Evolutionary conservation across 2,329 filamentous ascomycete genomes (phyloP).

Genomic region (Fusarium sp.): DNA sequence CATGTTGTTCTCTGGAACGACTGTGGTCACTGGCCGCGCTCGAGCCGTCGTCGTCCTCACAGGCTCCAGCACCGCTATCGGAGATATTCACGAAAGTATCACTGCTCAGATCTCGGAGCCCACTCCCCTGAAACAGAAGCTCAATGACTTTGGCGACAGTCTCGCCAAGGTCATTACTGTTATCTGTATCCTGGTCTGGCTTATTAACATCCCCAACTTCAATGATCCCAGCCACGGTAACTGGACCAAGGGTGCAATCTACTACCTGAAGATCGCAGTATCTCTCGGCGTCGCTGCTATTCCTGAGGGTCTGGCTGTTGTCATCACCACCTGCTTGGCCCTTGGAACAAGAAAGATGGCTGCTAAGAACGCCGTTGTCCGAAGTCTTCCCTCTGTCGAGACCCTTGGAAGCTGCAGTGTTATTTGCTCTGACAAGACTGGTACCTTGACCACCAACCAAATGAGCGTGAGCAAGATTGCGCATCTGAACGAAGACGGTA

Average conservation of each 20-base stretch:
- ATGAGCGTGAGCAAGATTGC: constrained; percentile 98
- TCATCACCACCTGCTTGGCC: constrained; percentile 98
- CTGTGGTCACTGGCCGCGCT: constrained; percentile 93
- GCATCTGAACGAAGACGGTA: constrained; percentile 80
- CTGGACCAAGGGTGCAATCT: constrained; percentile 97
- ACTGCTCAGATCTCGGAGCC: constrained; percentile 97
- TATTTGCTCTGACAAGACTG: constrained; percentile 99
- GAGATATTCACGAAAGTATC: constrained; percentile 99
- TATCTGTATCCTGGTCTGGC: constrained; percentile 96
- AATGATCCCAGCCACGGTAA: constrained; percentile 92
- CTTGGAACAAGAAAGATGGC: constrained; percentile 99
- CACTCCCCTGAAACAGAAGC: constrained; percentile 96
- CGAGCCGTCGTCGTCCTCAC: constrained; percentile 92
- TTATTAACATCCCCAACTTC: constrained; percentile 99
- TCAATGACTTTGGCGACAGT: constrained; percentile 97
- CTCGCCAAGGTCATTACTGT: constrained; percentile 98
- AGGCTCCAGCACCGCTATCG: constrained; percentile 91
- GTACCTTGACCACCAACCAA: constrained; percentile 97
- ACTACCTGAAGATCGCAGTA: constrained; percentile 99
- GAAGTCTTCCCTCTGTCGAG: constrained; percentile 95
- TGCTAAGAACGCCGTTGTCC: constrained; percentile 95
- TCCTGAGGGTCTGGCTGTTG: constrained; percentile 95
- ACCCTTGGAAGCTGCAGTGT: constrained; percentile 99
- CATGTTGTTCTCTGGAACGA: constrained; percentile 98
- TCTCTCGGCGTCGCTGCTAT: constrained; percentile 98